Percentiles rank a stretch among this genome's conserved stretches.
Evolutionary conservation across 306 rosid genomes (phyloP).

Genomic region (Ammopiptanthus mongolicus): DNA sequence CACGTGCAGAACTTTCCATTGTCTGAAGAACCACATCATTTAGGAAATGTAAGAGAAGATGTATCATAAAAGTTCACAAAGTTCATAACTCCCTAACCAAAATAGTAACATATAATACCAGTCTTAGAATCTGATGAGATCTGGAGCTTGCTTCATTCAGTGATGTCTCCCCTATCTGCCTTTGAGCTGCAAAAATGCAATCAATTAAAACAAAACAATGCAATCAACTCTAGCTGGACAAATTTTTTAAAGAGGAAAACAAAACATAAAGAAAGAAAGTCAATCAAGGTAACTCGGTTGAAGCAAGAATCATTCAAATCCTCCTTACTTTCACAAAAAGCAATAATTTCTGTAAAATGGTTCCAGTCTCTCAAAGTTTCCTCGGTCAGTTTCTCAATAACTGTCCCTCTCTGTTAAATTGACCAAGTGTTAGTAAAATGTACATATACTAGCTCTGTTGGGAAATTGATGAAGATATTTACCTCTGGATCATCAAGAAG

Average conservation of each 20-base stretch:
- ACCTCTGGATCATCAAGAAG: conserved; percentile 99
- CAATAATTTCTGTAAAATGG: conserved; percentile 78
- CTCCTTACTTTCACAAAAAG: conserved; percentile 76
- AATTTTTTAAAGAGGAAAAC: not conserved
- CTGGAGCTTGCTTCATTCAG: conserved; percentile 97
- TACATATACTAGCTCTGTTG: not conserved
- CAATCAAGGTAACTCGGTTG: not conserved
- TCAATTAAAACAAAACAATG: conserved; percentile 9
- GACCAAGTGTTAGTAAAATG: conserved; percentile 25
- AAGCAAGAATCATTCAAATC: conserved; percentile 23
- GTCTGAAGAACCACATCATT: conserved; percentile 49
- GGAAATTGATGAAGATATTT: conserved; percentile 23
- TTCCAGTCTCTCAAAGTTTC: conserved; percentile 78
- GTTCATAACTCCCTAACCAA: not conserved
- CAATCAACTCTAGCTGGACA: not conserved
- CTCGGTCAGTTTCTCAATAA: conserved; percentile 83
- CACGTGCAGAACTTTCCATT: conserved; percentile 87
- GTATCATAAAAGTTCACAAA: not conserved
- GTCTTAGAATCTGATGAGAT: conserved; percentile 97
- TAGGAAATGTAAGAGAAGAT: conserved; percentile 19
- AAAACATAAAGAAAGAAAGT: not conserved
- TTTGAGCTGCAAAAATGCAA: conserved; percentile 60
- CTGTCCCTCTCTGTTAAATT: conserved; percentile 84
- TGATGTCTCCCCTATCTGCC: conserved; percentile 97
- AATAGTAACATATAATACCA: conserved; percentile 47